These are phyloP conservation scores for Plantago major DNA, from an alignment of 257 asterid species.

Conservation along the genomic window DNA sequence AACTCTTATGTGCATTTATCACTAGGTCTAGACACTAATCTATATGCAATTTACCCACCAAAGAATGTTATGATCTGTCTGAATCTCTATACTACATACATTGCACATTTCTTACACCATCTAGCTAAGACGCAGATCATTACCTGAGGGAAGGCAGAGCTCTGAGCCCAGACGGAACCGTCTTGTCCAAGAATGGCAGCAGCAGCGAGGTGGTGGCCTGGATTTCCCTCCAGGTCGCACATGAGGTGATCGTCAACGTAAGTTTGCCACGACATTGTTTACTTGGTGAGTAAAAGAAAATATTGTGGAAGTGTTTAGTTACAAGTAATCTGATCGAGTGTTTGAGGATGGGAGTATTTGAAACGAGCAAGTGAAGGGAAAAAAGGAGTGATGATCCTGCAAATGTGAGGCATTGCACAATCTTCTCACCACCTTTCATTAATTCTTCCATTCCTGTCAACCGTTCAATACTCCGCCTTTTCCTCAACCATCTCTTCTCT, in stretches of 20 bases:
- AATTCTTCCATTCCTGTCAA: background rate
- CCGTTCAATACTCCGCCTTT: slow-evolving; percentile 6
- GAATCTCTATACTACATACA: too few relatives aligned
- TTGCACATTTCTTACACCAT: background rate
- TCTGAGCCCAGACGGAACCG: slow-evolving; percentile 56
- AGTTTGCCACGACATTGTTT: slow-evolving; percentile 60
- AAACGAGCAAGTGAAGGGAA: background rate
- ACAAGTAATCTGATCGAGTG: background rate
- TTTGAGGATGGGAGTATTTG: slow-evolving; percentile 10
- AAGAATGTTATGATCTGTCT: too few relatives aligned
- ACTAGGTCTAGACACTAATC: too few relatives aligned
- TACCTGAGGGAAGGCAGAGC: slow-evolving; percentile 52
- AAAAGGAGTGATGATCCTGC: background rate
- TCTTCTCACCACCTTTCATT: slow-evolving; percentile 5
- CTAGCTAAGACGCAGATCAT: background rate
- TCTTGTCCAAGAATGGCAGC: slow-evolving; percentile 60
- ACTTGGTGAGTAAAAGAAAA: background rate
- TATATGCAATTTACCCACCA: too few relatives aligned
- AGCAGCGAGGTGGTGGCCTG: slow-evolving; percentile 41
- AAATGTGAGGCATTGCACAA: slow-evolving; percentile 6
- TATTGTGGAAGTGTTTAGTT: background rate
- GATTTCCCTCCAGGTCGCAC: slow-evolving; percentile 49
- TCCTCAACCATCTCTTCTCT: background rate
- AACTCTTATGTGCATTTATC: too few relatives aligned
- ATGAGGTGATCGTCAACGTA: slow-evolving; percentile 57